These are phyloP conservation scores for Metarhizium rileyi DNA, from an alignment of 2,329 filamentous ascomycete genomes.

Conservation along the genomic window DNA sequence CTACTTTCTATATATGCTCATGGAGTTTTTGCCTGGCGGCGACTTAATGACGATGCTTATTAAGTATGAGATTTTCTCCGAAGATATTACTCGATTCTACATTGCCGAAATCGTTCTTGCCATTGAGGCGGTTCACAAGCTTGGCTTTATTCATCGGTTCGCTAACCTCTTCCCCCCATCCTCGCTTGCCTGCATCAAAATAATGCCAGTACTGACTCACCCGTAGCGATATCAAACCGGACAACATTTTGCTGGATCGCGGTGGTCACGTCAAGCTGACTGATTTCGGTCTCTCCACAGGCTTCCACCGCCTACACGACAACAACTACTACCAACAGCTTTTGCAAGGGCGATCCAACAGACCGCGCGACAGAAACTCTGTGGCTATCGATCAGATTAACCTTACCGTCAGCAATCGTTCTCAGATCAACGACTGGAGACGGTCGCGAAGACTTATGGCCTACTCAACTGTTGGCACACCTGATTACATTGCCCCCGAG, in stretches of 20 bases:
- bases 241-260: constrained; percentile 93
- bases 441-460: constrained; percentile 92
- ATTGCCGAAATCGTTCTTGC: constrained; percentile 97
- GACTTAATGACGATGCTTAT: constrained; percentile 99
- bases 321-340: constrained; percentile 98
- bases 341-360: constrained; percentile 67
- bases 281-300: constrained; percentile 94
- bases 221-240: constrained; percentile 89
- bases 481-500: constrained; percentile 96
- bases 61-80: constrained; percentile 99
- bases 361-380: constrained; percentile 75
- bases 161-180: constrained; percentile 16
- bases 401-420: constrained; percentile 91
- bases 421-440: constrained; percentile 97
- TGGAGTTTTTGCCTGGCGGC: constrained; percentile 97
- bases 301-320: constrained; percentile 95
- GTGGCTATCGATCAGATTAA: constrained; percentile 98
- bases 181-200: background rate
- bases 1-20: constrained; percentile 96
- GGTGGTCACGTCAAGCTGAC: constrained; percentile 97
- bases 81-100: constrained; percentile 97
- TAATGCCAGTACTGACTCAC: background rate
- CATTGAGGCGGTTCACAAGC: constrained; percentile 97
- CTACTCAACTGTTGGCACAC: constrained; percentile 95
- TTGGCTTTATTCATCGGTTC: constrained; percentile 96